Base-by-base conservation (phyloP, 768 basidiomycete species). In the Lepiota venenata region DNA sequence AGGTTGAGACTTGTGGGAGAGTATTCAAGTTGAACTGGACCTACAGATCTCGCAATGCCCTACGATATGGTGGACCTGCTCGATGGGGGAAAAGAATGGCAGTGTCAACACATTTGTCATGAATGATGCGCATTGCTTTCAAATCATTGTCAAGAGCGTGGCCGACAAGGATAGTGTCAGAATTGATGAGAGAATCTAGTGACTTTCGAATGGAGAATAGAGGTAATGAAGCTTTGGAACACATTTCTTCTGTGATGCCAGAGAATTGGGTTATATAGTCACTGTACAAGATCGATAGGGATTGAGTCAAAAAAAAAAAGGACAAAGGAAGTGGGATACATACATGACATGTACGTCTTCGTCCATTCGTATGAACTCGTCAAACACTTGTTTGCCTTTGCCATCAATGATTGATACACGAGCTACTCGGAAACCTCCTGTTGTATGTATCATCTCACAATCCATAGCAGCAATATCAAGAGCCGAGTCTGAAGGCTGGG, bases 401-500 rank as follows among this genome's bases (percentile, higher is more conserved):
- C 85, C 87, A 64, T 96, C 89, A 1, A 98, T 83, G 6, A 96
- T 82, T 0, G 95, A 97, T 2, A 97, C 85, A 3, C 97, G 82
- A 2, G 93, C 96, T 3, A 97, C 83, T 18, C 88, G 85, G 79
- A 93, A 83, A 0, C 97, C 97, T 4, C 89, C 91, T 0, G 95
- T 98, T 0, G 93, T 90, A 71, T 95, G 93, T 8, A 98, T 78
- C 91, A 98, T 93, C 70, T 99, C 97, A 64, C 97, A 98, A 67
- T 99, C 97, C 47, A 98, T 74, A 0, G 92, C 92, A 4, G 86
- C 90, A 3, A 98, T 81, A 53, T 94, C 90, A 42, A 92, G 71
- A 1, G 79, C 73, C 1, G 62, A 61, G 16, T 58, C 63, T 14
- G 58, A 42, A 10, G 62, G 29, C 40, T 67, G 58, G 7, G 70